Evolutionary conservation across 306 rosid genomes (phyloP).

Genomic region (Erythrophleum fordii): DNA sequence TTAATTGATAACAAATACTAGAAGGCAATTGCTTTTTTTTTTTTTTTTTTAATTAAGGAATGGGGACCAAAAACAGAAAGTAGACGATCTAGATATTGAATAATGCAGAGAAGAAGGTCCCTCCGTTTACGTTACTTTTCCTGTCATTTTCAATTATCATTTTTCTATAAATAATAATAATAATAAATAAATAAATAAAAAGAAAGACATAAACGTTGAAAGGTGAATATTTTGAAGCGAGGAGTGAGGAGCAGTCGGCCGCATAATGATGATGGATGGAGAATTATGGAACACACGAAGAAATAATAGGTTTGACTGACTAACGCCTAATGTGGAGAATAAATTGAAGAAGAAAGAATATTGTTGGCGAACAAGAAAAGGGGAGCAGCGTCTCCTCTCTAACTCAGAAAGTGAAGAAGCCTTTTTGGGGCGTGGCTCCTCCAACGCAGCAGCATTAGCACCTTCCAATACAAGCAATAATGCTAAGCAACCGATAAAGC

Average conservation of each 20-base stretch:
- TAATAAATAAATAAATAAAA: neutral
- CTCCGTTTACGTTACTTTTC: neutral
- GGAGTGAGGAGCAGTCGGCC: neutral
- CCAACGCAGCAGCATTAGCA: neutral
- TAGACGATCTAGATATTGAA: constrained; percentile 11
- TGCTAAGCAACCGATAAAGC: neutral
- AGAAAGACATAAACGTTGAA: neutral
- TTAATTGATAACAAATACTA: neutral
- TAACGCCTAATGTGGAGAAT: neutral
- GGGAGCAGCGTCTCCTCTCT: neutral
- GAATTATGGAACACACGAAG: constrained; percentile 16
- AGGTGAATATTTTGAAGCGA: neutral
- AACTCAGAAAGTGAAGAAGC: constrained; percentile 16
- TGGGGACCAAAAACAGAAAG: constrained; percentile 2
- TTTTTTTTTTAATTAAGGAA: neutral
- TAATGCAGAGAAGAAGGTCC: neutral
- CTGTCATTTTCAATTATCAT: neutral
- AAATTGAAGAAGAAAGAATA: neutral
- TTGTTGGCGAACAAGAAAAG: neutral
- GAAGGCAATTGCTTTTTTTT: neutral
- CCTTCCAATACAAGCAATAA: constrained; percentile 29
- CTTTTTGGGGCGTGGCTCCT: constrained; percentile 1
- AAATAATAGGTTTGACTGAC: constrained; percentile 28
- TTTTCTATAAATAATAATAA: neutral
- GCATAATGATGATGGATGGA: constrained; percentile 8